Conservation (phyloP, 345 rosid genomes). For the Eucalyptus polyanthemos region DNA sequence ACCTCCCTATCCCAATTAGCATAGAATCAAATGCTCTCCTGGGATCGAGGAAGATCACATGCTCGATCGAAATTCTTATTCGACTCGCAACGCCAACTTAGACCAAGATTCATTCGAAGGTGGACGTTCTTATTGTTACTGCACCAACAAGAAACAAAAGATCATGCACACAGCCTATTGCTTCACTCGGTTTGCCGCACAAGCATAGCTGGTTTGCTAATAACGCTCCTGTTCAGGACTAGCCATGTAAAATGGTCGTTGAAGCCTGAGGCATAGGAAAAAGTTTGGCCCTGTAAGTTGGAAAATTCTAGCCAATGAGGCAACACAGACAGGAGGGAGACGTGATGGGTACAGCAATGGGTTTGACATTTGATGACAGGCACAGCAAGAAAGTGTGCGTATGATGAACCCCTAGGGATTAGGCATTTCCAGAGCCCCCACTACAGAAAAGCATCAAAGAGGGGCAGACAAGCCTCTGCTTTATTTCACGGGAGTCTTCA, state of each 20-base stretch:
- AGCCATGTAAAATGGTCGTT: not conserved
- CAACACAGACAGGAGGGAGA: not conserved
- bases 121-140: no score
- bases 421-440: not conserved
- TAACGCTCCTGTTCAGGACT: not conserved
- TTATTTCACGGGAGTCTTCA: not conserved
- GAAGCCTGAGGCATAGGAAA: not conserved
- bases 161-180: not conserved
- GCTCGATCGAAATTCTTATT: no score
- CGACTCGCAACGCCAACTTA: fast-evolving
- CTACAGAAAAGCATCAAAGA: not conserved
- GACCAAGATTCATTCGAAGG: not conserved
- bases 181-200: not conserved
- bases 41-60: no score
- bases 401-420: not conserved
- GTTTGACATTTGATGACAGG: not conserved
- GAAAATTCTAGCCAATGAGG: not conserved
- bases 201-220: not conserved
- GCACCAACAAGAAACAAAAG: not conserved
- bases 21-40: no score
- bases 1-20: no score
- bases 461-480: not conserved
- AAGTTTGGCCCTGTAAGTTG: not conserved
- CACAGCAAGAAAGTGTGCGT: not conserved
- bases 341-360: not conserved